phyloP scores from a whole-genome alignment of 495 filamentous ascomycete genomes.

The Xylaria scruposa region DNA sequence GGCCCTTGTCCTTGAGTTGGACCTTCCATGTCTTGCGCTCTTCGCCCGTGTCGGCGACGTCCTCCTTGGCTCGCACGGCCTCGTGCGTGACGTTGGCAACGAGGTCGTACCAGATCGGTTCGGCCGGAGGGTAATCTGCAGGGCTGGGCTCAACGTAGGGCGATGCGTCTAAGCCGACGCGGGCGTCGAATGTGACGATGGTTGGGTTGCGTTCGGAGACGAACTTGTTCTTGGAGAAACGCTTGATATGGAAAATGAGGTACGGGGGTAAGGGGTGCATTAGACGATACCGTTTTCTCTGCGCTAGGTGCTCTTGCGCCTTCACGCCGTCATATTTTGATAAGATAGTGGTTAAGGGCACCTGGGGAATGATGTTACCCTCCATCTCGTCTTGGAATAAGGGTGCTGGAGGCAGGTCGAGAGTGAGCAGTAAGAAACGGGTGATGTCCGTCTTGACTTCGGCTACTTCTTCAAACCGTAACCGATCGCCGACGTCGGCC shows the following conservation, averaged over 20 bases:
- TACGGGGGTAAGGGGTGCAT: constrained; percentile 92
- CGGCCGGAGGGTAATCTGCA: constrained; percentile 64
- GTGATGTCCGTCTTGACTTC: constrained; percentile 75
- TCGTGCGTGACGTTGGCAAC: constrained; percentile 96
- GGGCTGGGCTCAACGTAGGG: constrained; percentile 74
- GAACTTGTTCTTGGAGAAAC: constrained; percentile 95
- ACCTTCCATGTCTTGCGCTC: constrained; percentile 77
- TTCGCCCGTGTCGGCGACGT: constrained; percentile 29
- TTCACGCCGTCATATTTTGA: constrained; percentile 92
- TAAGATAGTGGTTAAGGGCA: constrained; percentile 86
- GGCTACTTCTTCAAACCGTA: constrained; percentile 92
- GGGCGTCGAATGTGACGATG: constrained; percentile 91
- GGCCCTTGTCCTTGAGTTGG: constrained; percentile 66
- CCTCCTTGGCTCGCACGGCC: constrained; percentile 72
- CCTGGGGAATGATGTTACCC: constrained; percentile 94
- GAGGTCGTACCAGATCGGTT: constrained; percentile 94
- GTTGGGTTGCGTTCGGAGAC: constrained; percentile 95
- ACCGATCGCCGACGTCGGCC: constrained; percentile 83
- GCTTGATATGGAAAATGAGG: constrained; percentile 94
- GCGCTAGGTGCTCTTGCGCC: constrained; percentile 85
- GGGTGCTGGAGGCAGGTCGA: constrained; percentile 90
- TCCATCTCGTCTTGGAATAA: constrained; percentile 94
- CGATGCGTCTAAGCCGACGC: constrained; percentile 77
- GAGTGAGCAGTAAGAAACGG: constrained; percentile 86
- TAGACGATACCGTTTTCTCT: constrained; percentile 86